phyloP scores from a whole-genome alignment of 2,329 filamentous ascomycete species.

The Metarhizium brunneum region DNA sequence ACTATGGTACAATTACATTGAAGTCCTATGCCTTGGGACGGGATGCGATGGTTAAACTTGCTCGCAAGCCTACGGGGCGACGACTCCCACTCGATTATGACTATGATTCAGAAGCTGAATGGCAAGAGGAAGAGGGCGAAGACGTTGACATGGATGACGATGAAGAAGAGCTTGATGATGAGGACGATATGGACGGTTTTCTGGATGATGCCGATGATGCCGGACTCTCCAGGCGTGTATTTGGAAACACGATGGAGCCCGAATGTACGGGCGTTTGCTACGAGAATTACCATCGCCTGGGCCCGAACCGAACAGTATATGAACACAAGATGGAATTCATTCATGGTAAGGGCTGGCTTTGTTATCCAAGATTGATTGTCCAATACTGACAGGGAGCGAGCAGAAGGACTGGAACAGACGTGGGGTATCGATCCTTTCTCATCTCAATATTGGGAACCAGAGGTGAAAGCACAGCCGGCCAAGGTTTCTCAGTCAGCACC shows the following conservation, averaged over 20 bases:
- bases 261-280: constrained; percentile 76
- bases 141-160: constrained; percentile 59
- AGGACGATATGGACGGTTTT: constrained; percentile 84
- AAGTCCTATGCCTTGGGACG: constrained; percentile 35
- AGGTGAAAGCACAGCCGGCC: constrained; percentile 20
- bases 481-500: constrained; percentile 8
- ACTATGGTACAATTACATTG: constrained; percentile 64
- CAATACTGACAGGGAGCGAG: constrained; percentile 1
- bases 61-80: constrained; percentile 43
- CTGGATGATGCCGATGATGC: constrained; percentile 76
- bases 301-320: constrained; percentile 39
- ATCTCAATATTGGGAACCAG: constrained; percentile 63
- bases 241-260: constrained; percentile 63
- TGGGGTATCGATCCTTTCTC: constrained; percentile 75
- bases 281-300: constrained; percentile 49
- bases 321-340: constrained; percentile 68
- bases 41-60: constrained; percentile 39
- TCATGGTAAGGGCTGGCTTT: constrained; percentile 41
- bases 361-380: background rate
- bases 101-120: constrained; percentile 80
- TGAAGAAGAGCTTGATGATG: constrained; percentile 62
- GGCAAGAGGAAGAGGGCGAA: constrained; percentile 67
- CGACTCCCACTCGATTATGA: constrained; percentile 66
- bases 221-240: constrained; percentile 45
- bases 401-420: constrained; percentile 39